These are phyloP conservation scores for Saturnispora sanitii DNA, from an alignment of 805 yeast species.

Conservation along the genomic window DNA sequence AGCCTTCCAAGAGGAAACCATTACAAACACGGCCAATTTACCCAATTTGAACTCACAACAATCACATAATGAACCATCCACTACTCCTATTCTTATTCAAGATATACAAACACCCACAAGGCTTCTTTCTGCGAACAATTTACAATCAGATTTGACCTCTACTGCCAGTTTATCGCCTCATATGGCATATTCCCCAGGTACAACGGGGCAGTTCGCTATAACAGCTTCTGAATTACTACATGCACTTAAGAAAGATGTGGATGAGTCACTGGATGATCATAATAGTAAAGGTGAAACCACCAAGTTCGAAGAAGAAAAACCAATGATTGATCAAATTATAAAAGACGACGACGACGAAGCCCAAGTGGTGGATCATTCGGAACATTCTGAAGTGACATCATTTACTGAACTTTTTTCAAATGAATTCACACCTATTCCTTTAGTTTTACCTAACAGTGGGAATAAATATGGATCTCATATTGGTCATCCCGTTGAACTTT, in stretches of 20 bases:
- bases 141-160: conserved; percentile 4
- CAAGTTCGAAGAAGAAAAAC: no score
- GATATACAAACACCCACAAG: conserved; percentile 1
- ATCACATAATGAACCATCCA: not conserved
- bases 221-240: conserved; percentile 29
- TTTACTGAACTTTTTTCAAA: not conserved
- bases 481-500: conserved; percentile 15
- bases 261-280: no score
- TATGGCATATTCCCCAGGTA: conserved; percentile 17
- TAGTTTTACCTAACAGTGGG: not conserved
- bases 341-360: conserved; percentile 4
- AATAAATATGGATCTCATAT: conserved; percentile 2
- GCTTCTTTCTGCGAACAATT: not conserved
- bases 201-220: conserved; percentile 17
- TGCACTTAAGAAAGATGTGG: conserved; percentile 20
- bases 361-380: no score
- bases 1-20: not conserved
- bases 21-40: not conserved
- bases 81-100: conserved; percentile 6
- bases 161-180: conserved; percentile 16
- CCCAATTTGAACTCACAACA: not conserved
- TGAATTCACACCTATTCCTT: conserved; percentile 6
- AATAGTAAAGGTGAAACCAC: no score
- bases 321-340: no score
- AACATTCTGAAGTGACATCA: no score